Base-by-base conservation (phyloP, 495 filamentous ascomycete species). In the Chlorociboria aeruginascens region DNA sequence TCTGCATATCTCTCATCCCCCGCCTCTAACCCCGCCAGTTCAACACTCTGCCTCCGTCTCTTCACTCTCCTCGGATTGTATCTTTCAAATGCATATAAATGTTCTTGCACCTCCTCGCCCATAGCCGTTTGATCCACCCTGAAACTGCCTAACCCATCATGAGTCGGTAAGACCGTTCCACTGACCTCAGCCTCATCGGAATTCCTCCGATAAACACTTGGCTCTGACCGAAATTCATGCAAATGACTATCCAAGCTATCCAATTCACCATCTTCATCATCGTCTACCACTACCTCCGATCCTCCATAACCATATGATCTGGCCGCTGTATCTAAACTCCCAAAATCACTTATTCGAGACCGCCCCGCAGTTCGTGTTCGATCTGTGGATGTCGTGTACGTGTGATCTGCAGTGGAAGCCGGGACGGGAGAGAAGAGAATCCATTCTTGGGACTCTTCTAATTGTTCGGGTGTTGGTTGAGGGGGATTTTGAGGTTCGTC, bases 161-260 rank as follows among this genome's bases (percentile, higher is more conserved):
- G 92, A 8, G 80, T 79, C 0, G 92, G 92, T 9, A 98, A 72
- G 14, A 94, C 78, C 4, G 54, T 51, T 8, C 51, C 39, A 40
- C 47, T 52, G 13, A 35, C 42, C 39, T 59, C 49, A 3, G 32
- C 43, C 28, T 40, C 43, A n/a, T 66, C 30, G 4, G 20, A 25
- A 25, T 25, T 4, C 20, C 20, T 25, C 40, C 45, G 32, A 48
- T 60, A 57, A 8, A 55, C 73, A 70, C 45, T 74, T 64, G 46
- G 76, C 64, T 76, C 44, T 79, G 72, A 75, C 48, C 82, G 75
- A 60, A 98, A 94, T 43, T 86, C 83, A 46, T 92, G 81, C 16
- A 96, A 70, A 44, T 89, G 87, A 52, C 89, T 86, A 61, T 95
- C 89, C 49, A 95, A 69, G 60, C 88, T 96, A 55, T 96, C 90